phyloP scores from a whole-genome alignment of 139 green algal species.

The Yamagishiella unicocca region DNA sequence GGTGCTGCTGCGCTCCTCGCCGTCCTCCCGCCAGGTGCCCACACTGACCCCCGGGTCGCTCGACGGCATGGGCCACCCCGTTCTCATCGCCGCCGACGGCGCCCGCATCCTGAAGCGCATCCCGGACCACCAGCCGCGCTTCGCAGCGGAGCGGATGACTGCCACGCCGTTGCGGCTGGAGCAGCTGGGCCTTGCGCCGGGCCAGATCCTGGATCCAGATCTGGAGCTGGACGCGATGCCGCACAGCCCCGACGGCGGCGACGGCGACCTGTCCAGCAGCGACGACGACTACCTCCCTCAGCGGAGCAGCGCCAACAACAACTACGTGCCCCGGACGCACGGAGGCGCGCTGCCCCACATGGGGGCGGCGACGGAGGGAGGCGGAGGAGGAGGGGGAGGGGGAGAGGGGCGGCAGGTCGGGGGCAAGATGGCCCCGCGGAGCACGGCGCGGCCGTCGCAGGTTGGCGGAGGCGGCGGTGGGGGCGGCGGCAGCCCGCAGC shows the following conservation, averaged over 20 bases:
- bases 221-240: not conserved
- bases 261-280: not conserved
- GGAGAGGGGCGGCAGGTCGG: not conserved
- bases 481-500: not conserved
- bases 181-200: not conserved
- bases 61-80: conserved; percentile 41
- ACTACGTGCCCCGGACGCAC: too few relatives aligned
- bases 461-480: not conserved
- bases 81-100: conserved; percentile 19
- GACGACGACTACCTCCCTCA: too few relatives aligned
- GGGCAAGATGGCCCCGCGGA: too few relatives aligned
- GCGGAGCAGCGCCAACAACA: not conserved
- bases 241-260: not conserved
- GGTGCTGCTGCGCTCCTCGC: not conserved
- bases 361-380: not conserved
- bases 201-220: not conserved
- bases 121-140: not conserved
- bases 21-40: not conserved
- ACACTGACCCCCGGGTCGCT: conserved; percentile 34
- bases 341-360: conserved; percentile 1
- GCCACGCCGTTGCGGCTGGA: not conserved
- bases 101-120: conserved; percentile 1
- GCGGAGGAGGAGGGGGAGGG: not conserved
- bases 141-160: not conserved
- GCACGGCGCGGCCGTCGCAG: not conserved